phyloP scores from a whole-genome alignment of 2,329 filamentous ascomycete genomes.

The Alternaria viburni region DNA sequence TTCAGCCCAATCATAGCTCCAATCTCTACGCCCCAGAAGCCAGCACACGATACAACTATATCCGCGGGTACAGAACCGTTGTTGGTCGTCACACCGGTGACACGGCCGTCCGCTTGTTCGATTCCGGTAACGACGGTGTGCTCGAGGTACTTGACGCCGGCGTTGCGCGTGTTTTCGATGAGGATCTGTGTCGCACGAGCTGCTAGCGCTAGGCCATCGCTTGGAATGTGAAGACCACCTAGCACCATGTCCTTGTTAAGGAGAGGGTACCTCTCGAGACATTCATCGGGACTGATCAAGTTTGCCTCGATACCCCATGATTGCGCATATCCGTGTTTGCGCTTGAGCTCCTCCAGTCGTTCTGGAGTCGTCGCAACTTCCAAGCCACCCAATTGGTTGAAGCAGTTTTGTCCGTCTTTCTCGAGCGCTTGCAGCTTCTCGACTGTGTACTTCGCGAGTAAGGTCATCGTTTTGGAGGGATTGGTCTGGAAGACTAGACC shows the following conservation, averaged over 20 bases:
- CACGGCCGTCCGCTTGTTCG: conserved; percentile 54
- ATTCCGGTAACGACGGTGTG: conserved; percentile 65
- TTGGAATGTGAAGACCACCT: conserved; percentile 66
- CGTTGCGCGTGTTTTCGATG: conserved; percentile 62
- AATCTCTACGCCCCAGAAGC: conserved; percentile 71
- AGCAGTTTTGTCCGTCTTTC: conserved; percentile 54
- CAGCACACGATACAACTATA: conserved; percentile 67
- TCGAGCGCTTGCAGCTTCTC: conserved; percentile 64
- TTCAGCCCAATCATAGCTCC: conserved; percentile 65
- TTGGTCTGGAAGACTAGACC: conserved; percentile 70
- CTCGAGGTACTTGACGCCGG: conserved; percentile 65
- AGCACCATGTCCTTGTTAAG: conserved; percentile 61
- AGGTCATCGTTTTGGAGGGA: conserved; percentile 62
- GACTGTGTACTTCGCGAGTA: conserved; percentile 67
- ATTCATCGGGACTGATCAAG: conserved; percentile 61
- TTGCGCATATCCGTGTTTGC: conserved; percentile 65
- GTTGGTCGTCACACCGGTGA: conserved; percentile 63
- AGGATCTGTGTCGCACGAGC: conserved; percentile 67
- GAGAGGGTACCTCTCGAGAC: conserved; percentile 60
- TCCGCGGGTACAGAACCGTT: conserved; percentile 61
- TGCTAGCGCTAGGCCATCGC: conserved; percentile 66
- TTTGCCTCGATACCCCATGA: conserved; percentile 66
- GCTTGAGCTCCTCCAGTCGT: conserved; percentile 66
- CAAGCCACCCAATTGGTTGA: conserved; percentile 68
- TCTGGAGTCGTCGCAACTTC: conserved; percentile 67